Evolutionary conservation across 2,329 filamentous ascomycete species (phyloP).

Genomic region (Claviceps africana): DNA sequence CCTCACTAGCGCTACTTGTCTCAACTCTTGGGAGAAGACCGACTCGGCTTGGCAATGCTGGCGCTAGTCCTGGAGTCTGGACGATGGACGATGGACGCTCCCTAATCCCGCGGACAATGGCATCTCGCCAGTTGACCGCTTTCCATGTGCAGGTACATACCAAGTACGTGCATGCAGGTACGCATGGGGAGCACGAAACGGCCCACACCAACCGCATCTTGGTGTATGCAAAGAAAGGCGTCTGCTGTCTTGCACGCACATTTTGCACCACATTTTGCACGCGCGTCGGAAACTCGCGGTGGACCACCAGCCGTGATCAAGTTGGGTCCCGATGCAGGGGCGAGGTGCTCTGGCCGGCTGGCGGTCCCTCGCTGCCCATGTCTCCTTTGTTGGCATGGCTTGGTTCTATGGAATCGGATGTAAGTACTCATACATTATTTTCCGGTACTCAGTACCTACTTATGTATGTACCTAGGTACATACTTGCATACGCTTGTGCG

Average conservation of each 20-base stretch:
- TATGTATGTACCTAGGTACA: too few species aligned
- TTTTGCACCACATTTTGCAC: too few species aligned
- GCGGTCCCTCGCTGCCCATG: background rate
- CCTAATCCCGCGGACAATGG: background rate
- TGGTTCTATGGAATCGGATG: too few species aligned
- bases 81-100: background rate
- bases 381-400: background rate
- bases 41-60: background rate
- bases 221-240: too few species aligned
- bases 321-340: slow-evolving; percentile 2
- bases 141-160: background rate
- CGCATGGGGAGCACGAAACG: background rate
- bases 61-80: background rate
- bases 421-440: too few species aligned
- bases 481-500: too few species aligned
- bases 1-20: background rate
- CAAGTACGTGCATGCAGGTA: background rate
- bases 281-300: background rate
- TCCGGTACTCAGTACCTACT: too few species aligned
- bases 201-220: background rate
- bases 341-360: background rate
- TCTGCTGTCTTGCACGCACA: too few species aligned
- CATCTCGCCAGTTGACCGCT: background rate
- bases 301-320: background rate
- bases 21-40: too few species aligned